These are phyloP conservation scores for Saccharomyces hybrid DNA, from an alignment of 1,139 yeast species.

Conservation along the genomic window DNA sequence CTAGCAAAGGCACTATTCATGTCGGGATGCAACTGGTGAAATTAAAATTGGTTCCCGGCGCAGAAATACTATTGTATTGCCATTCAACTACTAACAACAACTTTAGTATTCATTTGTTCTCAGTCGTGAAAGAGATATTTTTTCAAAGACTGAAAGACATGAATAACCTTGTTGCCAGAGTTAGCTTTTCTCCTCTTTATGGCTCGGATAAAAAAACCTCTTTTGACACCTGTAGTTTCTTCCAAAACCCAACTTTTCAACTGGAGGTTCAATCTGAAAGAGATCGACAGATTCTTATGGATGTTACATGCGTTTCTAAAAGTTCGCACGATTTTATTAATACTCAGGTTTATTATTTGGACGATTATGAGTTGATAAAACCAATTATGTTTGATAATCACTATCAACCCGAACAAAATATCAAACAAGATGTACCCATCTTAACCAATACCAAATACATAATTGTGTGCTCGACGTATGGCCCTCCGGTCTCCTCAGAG, in stretches of 20 bases:
- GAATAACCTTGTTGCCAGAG: not conserved
- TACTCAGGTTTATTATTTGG: slow-evolving; percentile 30
- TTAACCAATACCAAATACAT: slow-evolving; percentile 35
- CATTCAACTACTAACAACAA: slow-evolving; percentile 17
- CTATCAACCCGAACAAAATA: slow-evolving; percentile 29
- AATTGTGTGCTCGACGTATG: slow-evolving; percentile 29
- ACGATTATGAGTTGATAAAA: slow-evolving; percentile 27
- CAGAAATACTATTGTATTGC: slow-evolving; percentile 20
- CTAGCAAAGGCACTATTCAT: slow-evolving; percentile 21
- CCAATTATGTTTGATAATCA: slow-evolving; percentile 32
- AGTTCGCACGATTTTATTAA: slow-evolving; percentile 25
- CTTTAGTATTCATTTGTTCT: not conserved
- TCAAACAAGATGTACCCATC: slow-evolving; percentile 31
- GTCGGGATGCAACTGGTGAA: slow-evolving; percentile 31
- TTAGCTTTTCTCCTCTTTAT: not conserved
- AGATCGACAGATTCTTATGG: slow-evolving; percentile 29
- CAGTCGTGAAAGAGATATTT: not conserved
- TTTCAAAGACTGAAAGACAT: not conserved
- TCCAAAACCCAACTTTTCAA: slow-evolving; percentile 57
- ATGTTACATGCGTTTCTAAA: slow-evolving; percentile 38
- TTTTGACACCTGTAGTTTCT: slow-evolving; percentile 32
- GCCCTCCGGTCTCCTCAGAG: slow-evolving; percentile 14
- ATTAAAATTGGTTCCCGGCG: slow-evolving; percentile 20
- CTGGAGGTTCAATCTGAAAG: slow-evolving; percentile 23
- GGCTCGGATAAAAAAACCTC: not conserved